Conservation (phyloP, 106 monocot species). For the Posidonia australis region DNA sequence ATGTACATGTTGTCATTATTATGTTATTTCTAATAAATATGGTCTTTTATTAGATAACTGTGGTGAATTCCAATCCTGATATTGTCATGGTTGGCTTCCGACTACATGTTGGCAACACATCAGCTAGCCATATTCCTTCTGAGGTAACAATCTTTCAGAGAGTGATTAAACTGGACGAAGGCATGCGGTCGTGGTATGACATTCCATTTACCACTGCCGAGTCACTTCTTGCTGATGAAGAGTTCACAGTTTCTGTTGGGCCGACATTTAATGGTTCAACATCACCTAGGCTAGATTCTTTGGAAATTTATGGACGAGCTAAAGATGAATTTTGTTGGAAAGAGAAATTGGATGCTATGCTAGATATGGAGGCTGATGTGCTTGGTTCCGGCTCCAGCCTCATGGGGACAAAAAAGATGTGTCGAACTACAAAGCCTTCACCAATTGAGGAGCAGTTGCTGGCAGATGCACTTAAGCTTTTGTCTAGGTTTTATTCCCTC, state of each 20-base stretch:
- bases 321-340: constrained; percentile 99
- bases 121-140: constrained; percentile 79
- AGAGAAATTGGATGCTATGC: constrained; percentile 90
- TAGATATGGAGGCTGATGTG: constrained; percentile 77
- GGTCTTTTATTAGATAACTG: constrained; percentile 41
- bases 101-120: constrained; percentile 87
- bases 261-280: constrained; percentile 63
- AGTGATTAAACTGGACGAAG: constrained; percentile 86
- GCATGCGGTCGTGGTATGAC: constrained; percentile 98
- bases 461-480: constrained; percentile 62
- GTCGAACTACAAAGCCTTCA: constrained; percentile 43
- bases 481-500: constrained; percentile 59
- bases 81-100: constrained; percentile 95
- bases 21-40: not conserved
- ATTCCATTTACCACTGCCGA: constrained; percentile 88
- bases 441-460: constrained; percentile 85
- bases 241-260: constrained; percentile 67
- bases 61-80: constrained; percentile 84
- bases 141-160: constrained; percentile 74
- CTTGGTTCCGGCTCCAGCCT: constrained; percentile 32
- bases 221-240: constrained; percentile 92
- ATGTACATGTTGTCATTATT: not conserved
- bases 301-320: constrained; percentile 89
- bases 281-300: constrained; percentile 70
- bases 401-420: constrained; percentile 35